Evolutionary conservation across 306 rosid genomes (phyloP).

Genomic region (Abrus precatorius): DNA sequence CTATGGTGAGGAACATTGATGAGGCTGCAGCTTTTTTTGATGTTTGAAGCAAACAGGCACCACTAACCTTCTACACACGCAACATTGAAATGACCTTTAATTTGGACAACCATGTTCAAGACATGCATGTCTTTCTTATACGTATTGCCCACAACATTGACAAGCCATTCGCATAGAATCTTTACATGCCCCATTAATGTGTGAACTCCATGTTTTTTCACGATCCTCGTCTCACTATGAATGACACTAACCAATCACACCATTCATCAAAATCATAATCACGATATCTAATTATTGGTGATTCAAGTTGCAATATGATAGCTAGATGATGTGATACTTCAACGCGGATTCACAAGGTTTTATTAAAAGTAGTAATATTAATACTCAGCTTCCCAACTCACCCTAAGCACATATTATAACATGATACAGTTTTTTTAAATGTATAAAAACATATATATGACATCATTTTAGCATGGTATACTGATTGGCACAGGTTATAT

Average conservation of each 20-base stretch:
- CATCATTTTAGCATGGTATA: no score
- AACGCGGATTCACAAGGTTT: no score
- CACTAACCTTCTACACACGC: slow-evolving; percentile 37
- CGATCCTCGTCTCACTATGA: no score
- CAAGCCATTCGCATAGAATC: neutral
- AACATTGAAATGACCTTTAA: slow-evolving; percentile 33
- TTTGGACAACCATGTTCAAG: slow-evolving; percentile 13
- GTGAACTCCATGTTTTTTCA: neutral
- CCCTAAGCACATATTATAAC: no score
- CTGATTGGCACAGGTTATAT: no score
- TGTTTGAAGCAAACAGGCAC: neutral
- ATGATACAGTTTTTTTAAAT: no score
- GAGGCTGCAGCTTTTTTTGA: neutral
- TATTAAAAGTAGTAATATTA: no score
- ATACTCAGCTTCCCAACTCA: no score
- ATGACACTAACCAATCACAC: neutral
- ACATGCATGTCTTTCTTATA: neutral
- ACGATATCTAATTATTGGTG: slow-evolving; percentile 31
- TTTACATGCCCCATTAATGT: neutral
- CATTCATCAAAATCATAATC: slow-evolving; percentile 10
- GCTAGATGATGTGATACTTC: slow-evolving; percentile 12
- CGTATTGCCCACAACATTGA: neutral
- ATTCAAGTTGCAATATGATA: slow-evolving; percentile 40
- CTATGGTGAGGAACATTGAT: neutral
- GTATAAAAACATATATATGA: no score